Conservation (phyloP, 768 basidiomycete species). For the Cyclocybe cylindracea region DNA sequence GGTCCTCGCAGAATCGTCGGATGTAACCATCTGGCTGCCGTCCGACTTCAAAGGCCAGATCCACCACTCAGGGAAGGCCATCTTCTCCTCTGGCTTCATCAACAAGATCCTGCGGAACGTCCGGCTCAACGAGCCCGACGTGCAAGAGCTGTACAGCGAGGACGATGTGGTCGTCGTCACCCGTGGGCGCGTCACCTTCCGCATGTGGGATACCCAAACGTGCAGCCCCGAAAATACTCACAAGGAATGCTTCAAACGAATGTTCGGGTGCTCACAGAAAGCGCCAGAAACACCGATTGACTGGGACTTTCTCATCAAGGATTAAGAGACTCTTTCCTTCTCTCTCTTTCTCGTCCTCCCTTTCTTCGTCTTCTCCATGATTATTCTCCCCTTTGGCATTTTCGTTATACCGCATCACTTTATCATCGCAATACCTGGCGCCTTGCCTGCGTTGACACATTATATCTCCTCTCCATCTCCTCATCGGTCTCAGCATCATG, state of each 20-base stretch:
- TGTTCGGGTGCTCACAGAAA: constrained; percentile 61
- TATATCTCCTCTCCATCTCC: constrained; percentile 7
- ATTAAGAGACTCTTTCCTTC: constrained; percentile 35
- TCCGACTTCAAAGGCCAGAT: constrained; percentile 79
- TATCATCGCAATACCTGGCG: constrained; percentile 5
- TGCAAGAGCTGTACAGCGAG: constrained; percentile 36
- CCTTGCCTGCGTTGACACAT: constrained; percentile 1
- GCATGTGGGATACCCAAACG: constrained; percentile 79
- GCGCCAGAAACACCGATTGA: constrained; percentile 58
- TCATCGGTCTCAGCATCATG: constrained; percentile 7
- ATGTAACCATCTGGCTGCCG: constrained; percentile 76
- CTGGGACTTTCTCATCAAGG: constrained; percentile 82
- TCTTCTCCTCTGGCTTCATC: constrained; percentile 72
- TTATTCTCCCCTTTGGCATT: constrained; percentile 2
- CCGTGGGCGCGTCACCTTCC: constrained; percentile 62
- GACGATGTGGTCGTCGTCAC: constrained; percentile 69
- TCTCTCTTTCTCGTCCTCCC: constrained; percentile 11
- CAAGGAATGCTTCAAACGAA: constrained; percentile 63
- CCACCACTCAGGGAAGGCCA: constrained; percentile 48
- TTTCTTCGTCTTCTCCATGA: not conserved
- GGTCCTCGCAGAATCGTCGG: constrained; percentile 62
- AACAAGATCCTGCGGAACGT: constrained; percentile 65
- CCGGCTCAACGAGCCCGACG: constrained; percentile 42
- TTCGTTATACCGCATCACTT: constrained; percentile 9
- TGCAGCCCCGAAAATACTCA: constrained; percentile 62